Evolutionary conservation across 352 stramenopile species (phyloP).

Genomic region (Phytophthora pinifolia): DNA sequence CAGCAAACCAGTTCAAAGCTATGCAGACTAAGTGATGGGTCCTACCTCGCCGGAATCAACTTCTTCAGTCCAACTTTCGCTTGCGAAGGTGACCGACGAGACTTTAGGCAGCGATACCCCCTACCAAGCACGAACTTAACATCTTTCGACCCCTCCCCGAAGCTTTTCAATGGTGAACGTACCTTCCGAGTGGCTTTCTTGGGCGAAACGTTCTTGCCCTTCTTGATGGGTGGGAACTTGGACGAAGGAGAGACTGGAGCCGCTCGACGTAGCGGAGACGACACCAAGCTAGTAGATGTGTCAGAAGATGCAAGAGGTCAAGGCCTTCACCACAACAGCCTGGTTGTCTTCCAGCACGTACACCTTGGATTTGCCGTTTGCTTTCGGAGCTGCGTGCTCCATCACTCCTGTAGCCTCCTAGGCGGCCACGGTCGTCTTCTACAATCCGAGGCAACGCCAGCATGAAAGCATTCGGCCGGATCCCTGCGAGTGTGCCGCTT

Average conservation of each 20-base stretch:
- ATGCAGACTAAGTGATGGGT: too few relatives aligned
- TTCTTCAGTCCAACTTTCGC: slow-evolving; percentile 21
- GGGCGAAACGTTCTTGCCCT: slow-evolving; percentile 15
- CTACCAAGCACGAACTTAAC: slow-evolving; percentile 3
- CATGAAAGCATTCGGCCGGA: slow-evolving; percentile 15
- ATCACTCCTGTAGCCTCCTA: slow-evolving; percentile 4
- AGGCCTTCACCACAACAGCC: background rate
- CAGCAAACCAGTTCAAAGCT: too few relatives aligned
- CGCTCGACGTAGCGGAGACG: slow-evolving; percentile 15
- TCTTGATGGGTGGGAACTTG: slow-evolving; percentile 33
- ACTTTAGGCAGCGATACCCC: slow-evolving; percentile 40
- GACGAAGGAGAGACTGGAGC: slow-evolving; percentile 5
- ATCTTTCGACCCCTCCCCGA: too few relatives aligned
- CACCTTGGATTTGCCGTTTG: slow-evolving; percentile 24
- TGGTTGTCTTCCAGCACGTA: background rate
- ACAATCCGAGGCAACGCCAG: slow-evolving; percentile 4
- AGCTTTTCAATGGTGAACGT: background rate
- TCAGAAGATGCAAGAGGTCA: background rate
- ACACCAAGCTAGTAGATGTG: background rate
- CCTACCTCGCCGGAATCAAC: slow-evolving; percentile 58
- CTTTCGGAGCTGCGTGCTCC: slow-evolving; percentile 10
- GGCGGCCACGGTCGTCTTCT: slow-evolving; percentile 1
- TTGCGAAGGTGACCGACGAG: slow-evolving; percentile 35
- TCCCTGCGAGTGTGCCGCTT: slow-evolving; percentile 16
- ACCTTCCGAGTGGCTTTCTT: slow-evolving; percentile 24